Evolutionary conservation across 768 basidiomycete species (phyloP).

Genomic region (Termitomyces sp.): DNA sequence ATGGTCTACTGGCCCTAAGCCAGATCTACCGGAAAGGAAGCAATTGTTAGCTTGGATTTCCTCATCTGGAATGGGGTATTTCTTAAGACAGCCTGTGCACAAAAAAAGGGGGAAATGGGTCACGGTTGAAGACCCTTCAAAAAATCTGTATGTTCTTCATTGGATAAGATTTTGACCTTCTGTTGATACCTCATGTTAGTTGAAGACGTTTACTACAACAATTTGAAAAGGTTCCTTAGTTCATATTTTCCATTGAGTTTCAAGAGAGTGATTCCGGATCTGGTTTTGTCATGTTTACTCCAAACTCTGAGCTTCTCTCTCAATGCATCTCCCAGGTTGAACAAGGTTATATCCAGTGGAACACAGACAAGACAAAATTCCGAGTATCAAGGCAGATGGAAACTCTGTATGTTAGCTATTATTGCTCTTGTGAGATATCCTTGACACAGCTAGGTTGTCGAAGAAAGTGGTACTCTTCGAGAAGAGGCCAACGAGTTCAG

Average conservation of each 20-base stretch:
- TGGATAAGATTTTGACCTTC: not conserved
- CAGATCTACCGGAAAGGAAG: not conserved
- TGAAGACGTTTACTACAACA: not conserved
- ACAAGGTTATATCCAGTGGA: constrained; percentile 1
- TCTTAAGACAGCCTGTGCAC: not conserved
- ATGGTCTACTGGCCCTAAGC: not conserved
- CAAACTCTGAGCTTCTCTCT: not conserved
- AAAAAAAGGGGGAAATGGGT: not conserved
- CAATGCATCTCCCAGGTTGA: not conserved
- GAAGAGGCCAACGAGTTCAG: too few species aligned
- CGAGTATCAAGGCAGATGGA: not conserved
- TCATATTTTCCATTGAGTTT: not conserved
- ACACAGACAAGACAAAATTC: not conserved
- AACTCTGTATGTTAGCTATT: not conserved
- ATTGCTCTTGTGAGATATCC: too few species aligned
- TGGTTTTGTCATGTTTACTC: not conserved
- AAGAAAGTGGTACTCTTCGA: too few species aligned
- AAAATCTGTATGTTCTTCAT: not conserved
- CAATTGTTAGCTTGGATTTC: not conserved
- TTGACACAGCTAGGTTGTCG: too few species aligned
- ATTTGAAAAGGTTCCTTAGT: not conserved
- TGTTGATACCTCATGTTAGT: constrained; percentile 1
- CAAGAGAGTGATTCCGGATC: not conserved
- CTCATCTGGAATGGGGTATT: not conserved
- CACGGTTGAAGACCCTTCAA: not conserved